phyloP scores from a whole-genome alignment of 2,329 filamentous ascomycete species.

The Botrytis sinoallii region DNA sequence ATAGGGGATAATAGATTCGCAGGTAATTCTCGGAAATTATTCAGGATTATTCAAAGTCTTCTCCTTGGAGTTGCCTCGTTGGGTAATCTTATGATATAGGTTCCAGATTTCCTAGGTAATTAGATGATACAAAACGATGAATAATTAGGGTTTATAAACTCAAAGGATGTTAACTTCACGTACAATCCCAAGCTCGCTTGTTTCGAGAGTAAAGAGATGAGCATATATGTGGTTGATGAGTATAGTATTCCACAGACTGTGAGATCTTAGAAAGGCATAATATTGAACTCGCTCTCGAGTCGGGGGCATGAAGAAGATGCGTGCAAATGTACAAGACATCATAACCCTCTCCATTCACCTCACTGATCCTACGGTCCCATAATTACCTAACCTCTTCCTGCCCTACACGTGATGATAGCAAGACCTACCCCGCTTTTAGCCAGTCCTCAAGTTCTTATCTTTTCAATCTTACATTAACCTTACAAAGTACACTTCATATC shows the following conservation, averaged over 20 bases:
- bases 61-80: background rate
- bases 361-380: background rate
- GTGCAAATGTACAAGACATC: background rate
- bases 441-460: background rate
- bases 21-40: background rate
- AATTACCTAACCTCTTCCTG: background rate
- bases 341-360: background rate
- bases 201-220: background rate
- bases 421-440: background rate
- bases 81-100: background rate
- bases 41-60: background rate
- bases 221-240: background rate
- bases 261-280: background rate
- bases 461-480: background rate
- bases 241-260: background rate
- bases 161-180: background rate
- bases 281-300: background rate
- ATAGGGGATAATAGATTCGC: background rate
- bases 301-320: background rate
- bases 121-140: background rate
- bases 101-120: background rate
- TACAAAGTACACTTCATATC: background rate
- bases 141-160: background rate
- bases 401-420: background rate
- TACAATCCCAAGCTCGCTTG: background rate